Evolutionary conservation across 1,284 basidiomycete genomes (phyloP).

Genomic region (Afroboletus lepidellus): DNA sequence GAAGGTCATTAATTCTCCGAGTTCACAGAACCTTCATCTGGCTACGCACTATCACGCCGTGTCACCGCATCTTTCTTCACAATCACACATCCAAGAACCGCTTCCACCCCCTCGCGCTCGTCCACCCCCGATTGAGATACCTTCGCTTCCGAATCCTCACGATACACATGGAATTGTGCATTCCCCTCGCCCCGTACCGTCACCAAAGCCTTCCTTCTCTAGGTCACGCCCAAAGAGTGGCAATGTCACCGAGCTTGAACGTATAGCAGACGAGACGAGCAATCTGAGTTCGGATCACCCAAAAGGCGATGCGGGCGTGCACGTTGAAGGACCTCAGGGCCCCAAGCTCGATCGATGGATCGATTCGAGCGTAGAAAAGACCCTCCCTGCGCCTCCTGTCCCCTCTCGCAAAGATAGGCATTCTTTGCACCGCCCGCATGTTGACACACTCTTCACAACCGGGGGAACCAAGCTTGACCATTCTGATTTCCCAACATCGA

Average conservation of each 20-base stretch:
- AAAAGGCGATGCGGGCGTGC: constrained; percentile 25
- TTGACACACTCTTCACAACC: constrained; percentile 25
- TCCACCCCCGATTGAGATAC: constrained; percentile 24
- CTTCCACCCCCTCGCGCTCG: constrained; percentile 12
- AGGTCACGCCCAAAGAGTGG: constrained; percentile 50
- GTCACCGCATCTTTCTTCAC: constrained; percentile 46
- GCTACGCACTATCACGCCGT: constrained; percentile 57
- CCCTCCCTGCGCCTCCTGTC: constrained; percentile 56
- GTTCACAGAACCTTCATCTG: constrained; percentile 56
- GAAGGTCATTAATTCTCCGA: constrained; percentile 56
- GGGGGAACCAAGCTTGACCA: constrained; percentile 6
- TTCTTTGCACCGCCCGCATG: constrained; percentile 26
- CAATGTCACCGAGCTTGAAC: constrained; percentile 62
- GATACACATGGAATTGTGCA: constrained; percentile 28
- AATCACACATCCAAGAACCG: constrained; percentile 16
- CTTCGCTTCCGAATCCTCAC: constrained; percentile 29
- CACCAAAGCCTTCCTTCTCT: constrained; percentile 33
- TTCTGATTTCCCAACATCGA: constrained; percentile 15
- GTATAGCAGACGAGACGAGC: constrained; percentile 59
- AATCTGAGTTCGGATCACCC: constrained; percentile 45
- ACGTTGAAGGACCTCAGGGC: constrained; percentile 9
- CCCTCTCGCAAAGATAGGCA: constrained; percentile 40
- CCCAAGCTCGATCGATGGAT: constrained; percentile 8
- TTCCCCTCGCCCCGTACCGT: constrained; percentile 32
- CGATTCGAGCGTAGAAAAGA: constrained; percentile 44